Evolutionary conservation across 1,139 yeast species (phyloP).

Genomic region (Debaryomyces sp.): DNA sequence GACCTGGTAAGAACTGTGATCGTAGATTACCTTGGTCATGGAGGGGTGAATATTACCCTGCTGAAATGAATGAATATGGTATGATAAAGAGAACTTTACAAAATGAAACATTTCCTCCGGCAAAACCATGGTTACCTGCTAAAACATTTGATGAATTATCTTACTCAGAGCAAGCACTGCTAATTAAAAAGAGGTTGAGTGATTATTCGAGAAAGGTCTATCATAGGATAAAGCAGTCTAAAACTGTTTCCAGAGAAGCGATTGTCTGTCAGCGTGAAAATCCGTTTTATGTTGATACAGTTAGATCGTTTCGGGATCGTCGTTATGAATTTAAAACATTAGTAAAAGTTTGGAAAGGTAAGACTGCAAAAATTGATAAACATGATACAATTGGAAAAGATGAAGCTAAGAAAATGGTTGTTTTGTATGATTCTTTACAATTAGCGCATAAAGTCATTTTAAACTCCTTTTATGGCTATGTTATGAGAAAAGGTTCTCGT

Average conservation of each 20-base stretch:
- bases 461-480: constrained; percentile 97
- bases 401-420: constrained; percentile 92
- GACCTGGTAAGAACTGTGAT: constrained; percentile 94
- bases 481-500: constrained; percentile 97
- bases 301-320: constrained; percentile 91
- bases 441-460: constrained; percentile 96
- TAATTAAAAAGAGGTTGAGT: constrained; percentile 75
- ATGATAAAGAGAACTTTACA: constrained; percentile 86
- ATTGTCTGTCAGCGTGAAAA: constrained; percentile 97
- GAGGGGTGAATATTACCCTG: constrained; percentile 96
- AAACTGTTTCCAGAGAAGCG: constrained; percentile 87
- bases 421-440: constrained; percentile 91
- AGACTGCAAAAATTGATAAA: constrained; percentile 55
- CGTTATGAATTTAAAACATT: constrained; percentile 94
- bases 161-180: constrained; percentile 74
- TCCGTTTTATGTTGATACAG: constrained; percentile 95
- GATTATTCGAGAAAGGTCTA: constrained; percentile 87
- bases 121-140: constrained; percentile 55
- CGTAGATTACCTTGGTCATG: constrained; percentile 94
- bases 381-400: constrained; percentile 63
- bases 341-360: constrained; percentile 94
- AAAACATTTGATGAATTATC: constrained; percentile 75
- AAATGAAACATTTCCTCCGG: constrained; percentile 74
- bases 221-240: constrained; percentile 77
- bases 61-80: constrained; percentile 87